Evolutionary conservation across 2,329 filamentous ascomycete species (phyloP).

Genomic region (Trichoderma simmonsii): DNA sequence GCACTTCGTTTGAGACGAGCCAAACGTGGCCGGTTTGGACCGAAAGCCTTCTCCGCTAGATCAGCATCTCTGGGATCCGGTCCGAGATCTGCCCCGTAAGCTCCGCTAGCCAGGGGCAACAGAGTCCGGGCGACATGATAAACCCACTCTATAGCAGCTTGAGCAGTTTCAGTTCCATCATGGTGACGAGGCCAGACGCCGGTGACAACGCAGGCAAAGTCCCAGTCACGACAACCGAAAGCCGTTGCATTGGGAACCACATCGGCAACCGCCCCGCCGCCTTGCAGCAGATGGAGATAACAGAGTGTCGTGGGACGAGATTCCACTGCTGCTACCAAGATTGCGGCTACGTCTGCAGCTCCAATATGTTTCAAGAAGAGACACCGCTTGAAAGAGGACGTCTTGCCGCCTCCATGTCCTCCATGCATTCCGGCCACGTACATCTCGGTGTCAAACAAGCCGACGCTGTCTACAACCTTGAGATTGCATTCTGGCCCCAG

Average conservation of each 20-base stretch:
- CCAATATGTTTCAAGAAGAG: slow-evolving; percentile 54
- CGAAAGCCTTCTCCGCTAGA: slow-evolving; percentile 55
- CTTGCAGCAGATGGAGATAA: slow-evolving; percentile 62
- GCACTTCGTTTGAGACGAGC: slow-evolving; percentile 46
- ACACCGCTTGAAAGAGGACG: slow-evolving; percentile 63
- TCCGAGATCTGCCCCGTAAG: slow-evolving; percentile 60
- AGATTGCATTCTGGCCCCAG: slow-evolving; percentile 34
- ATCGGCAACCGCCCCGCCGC: slow-evolving; percentile 51
- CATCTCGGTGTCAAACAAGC: slow-evolving; percentile 57
- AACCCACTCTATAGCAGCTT: slow-evolving; percentile 49
- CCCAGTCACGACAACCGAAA: slow-evolving; percentile 63
- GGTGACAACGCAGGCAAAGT: slow-evolving; percentile 62
- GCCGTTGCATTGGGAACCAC: slow-evolving; percentile 46
- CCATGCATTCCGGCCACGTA: slow-evolving; percentile 59
- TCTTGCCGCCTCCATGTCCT: slow-evolving; percentile 56
- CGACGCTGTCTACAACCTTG: slow-evolving; percentile 44
- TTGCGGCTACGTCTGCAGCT: slow-evolving; percentile 29
- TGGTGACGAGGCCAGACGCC: slow-evolving; percentile 57
- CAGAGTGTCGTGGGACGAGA: slow-evolving; percentile 51
- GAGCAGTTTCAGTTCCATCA: slow-evolving; percentile 43
- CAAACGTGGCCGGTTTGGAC: slow-evolving; percentile 49
- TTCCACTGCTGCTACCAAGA: slow-evolving; percentile 45
- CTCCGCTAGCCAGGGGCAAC: slow-evolving; percentile 49
- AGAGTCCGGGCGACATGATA: slow-evolving; percentile 48
- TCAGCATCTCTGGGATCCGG: slow-evolving; percentile 55